These are phyloP conservation scores for Ajuga reptans DNA, from an alignment of 305 asterid genomes.

Conservation along the genomic window DNA sequence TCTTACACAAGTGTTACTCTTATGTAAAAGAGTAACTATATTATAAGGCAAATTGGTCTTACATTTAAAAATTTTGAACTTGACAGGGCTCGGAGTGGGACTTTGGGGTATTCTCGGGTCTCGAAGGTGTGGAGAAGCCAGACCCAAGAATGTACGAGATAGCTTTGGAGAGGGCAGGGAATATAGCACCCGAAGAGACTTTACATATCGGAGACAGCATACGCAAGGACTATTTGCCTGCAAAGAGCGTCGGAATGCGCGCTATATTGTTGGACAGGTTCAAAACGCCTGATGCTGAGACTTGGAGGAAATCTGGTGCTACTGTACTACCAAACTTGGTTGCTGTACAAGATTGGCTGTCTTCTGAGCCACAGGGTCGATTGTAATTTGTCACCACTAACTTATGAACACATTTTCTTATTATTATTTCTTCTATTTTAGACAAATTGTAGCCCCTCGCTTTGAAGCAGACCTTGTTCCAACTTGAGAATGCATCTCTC, in stretches of 20 bases:
- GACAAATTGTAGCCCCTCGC: neutral
- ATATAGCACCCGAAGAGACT: constrained; percentile 59
- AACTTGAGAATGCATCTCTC: neutral
- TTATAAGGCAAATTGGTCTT: too few relatives aligned
- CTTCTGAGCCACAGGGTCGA: constrained; percentile 30
- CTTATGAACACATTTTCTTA: neutral
- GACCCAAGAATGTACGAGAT: constrained; percentile 50
- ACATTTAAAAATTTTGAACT: neutral
- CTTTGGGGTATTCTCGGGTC: constrained; percentile 75
- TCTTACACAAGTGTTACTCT: too few relatives aligned
- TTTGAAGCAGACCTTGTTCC: neutral
- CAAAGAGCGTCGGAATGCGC: constrained; percentile 74
- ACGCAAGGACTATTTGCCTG: constrained; percentile 74
- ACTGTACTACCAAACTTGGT: constrained; percentile 67
- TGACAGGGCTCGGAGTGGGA: constrained; percentile 91
- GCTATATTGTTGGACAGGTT: constrained; percentile 77
- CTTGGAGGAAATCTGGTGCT: constrained; percentile 84
- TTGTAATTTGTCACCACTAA: constrained; percentile 10
- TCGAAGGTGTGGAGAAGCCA: constrained; percentile 68
- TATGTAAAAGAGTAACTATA: too few relatives aligned
- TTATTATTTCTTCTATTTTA: neutral
- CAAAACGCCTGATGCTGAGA: constrained; percentile 59
- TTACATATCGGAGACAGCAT: constrained; percentile 91
- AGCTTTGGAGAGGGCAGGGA: constrained; percentile 69
- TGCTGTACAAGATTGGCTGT: constrained; percentile 65